A percentile compares a stretch with the other conserved stretches of the same genome.
Conservation (phyloP, 257 asterid species). For the Rhazya stricta region DNA sequence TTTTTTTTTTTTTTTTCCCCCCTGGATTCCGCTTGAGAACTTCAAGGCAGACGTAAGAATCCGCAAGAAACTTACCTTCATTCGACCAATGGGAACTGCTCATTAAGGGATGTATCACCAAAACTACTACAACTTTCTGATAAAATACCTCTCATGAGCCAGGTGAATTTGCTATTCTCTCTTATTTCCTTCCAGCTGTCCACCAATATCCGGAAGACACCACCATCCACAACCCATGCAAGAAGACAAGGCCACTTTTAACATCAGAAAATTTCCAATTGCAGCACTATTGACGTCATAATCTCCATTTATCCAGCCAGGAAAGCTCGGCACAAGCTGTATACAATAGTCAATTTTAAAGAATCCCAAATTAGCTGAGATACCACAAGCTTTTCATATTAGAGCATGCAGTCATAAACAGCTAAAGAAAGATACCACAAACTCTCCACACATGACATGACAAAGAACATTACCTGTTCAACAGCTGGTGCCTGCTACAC, state of each 20-base stretch:
- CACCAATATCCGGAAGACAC: slow-evolving; percentile 28
- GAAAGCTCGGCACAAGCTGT: slow-evolving; percentile 77
- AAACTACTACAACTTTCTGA: slow-evolving; percentile 28
- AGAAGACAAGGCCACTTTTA: slow-evolving; percentile 43
- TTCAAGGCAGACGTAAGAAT: slow-evolving; percentile 16
- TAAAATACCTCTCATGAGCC: slow-evolving; percentile 35
- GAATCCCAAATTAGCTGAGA: slow-evolving; percentile 16
- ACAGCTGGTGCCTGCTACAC: slow-evolving; percentile 75
- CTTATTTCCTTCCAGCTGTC: slow-evolving; percentile 31
- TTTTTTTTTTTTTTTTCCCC: slow-evolving; percentile 28
- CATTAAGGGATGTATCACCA: slow-evolving; percentile 36
- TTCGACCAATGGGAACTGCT: slow-evolving; percentile 28
- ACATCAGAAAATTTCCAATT: slow-evolving; percentile 35
- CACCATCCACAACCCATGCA: slow-evolving; percentile 34
- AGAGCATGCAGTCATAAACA: not conserved
- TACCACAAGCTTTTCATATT: not conserved
- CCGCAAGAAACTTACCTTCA: slow-evolving; percentile 19
- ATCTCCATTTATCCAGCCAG: slow-evolving; percentile 52
- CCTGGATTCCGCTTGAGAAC: slow-evolving; percentile 24
- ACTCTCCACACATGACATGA: slow-evolving; percentile 6
- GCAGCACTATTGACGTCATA: slow-evolving; percentile 50
- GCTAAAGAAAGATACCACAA: not conserved
- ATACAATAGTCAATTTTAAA: slow-evolving; percentile 32
- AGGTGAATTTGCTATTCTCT: slow-evolving; percentile 32
- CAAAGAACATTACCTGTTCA: slow-evolving; percentile 40